phyloP scores from a whole-genome alignment of 2,329 filamentous ascomycete species.

The Conoideocrella luteorostrata region DNA sequence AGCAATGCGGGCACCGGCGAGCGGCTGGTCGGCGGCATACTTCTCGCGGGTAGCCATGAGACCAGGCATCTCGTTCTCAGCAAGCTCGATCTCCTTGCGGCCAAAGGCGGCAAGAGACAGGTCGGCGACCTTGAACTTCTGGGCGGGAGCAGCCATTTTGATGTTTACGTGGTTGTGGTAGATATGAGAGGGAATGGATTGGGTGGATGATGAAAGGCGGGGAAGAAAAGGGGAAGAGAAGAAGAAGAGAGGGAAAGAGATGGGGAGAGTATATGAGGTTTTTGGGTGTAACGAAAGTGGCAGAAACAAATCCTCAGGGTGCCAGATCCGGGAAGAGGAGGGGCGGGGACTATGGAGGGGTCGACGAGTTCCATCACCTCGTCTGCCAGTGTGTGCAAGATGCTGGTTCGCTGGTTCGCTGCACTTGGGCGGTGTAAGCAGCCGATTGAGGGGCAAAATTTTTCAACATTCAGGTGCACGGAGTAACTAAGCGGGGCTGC shows the following conservation, averaged over 20 bases:
- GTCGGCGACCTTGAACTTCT: conserved; percentile 98
- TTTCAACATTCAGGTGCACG: conserved; percentile 1
- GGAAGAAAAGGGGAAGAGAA: conserved; percentile 11
- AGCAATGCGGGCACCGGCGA: conserved; percentile 90
- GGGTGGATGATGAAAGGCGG: conserved; percentile 13
- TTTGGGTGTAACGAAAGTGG: conserved; percentile 12
- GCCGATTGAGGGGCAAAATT: conserved; percentile 9
- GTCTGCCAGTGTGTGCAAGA: conserved; percentile 2
- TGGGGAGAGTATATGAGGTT: conserved; percentile 14
- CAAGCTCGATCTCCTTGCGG: conserved; percentile 97
- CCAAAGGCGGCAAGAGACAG: conserved; percentile 96
- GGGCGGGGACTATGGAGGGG: conserved; percentile 5
- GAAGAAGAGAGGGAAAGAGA: conserved; percentile 3
- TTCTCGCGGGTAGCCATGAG: conserved; percentile 90
- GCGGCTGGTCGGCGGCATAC: conserved; percentile 88
- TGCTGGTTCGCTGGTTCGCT: conserved; percentile 3
- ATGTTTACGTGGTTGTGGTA: conserved; percentile 28
- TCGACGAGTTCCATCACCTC: too few species aligned
- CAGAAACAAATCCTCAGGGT: conserved; percentile 2
- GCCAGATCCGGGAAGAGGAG: background rate
- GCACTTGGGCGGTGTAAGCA: conserved; percentile 10
- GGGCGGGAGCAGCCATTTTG: conserved; percentile 66
- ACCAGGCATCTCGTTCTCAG: conserved; percentile 95
- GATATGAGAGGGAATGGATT: conserved; percentile 9
- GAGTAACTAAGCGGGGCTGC: background rate